Evolutionary conservation across 257 asterid genomes (phyloP).

Genomic region (Ajuga chamaepitys): DNA sequence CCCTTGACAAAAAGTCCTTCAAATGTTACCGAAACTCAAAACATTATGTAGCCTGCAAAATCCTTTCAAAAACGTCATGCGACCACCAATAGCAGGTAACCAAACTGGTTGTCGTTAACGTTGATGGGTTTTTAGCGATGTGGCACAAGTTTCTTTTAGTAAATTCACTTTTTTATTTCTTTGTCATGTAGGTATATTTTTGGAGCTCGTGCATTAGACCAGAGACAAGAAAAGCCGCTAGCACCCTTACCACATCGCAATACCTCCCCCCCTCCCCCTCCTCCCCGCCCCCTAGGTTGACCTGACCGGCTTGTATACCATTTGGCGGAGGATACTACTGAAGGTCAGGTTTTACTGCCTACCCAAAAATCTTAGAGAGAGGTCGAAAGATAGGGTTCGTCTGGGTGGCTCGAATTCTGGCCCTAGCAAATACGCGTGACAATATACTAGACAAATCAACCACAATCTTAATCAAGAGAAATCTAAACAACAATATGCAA

Average conservation of each 20-base stretch:
- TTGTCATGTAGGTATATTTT: too few species aligned
- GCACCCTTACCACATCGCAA: conserved; percentile 28
- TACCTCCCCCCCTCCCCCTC: conserved; percentile 17
- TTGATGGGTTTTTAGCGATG: too few species aligned
- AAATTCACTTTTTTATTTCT: too few species aligned
- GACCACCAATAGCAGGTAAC: too few species aligned
- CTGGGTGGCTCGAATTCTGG: conserved; percentile 43
- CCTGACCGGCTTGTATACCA: conserved; percentile 46
- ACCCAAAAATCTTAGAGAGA: conserved; percentile 69
- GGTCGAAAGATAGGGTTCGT: conserved; percentile 54
- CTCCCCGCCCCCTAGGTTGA: conserved; percentile 2
- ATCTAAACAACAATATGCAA: conserved; percentile 20
- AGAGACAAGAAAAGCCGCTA: conserved; percentile 46
- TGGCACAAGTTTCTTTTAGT: too few species aligned
- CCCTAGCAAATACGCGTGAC: conserved; percentile 17
- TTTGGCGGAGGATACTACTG: conserved; percentile 28
- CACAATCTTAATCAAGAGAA: conserved; percentile 33
- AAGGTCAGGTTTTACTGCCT: conserved; percentile 60
- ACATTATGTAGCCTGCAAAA: too few species aligned
- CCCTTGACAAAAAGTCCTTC: too few species aligned
- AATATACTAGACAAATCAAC: conserved; percentile 21
- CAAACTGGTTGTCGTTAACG: too few species aligned
- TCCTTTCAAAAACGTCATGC: too few species aligned
- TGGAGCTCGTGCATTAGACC: conserved; percentile 70
- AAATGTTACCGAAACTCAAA: too few species aligned